Evolutionary conservation across 2,329 filamentous ascomycete species (phyloP).

Genomic region (Colletotrichum coccodes): DNA sequence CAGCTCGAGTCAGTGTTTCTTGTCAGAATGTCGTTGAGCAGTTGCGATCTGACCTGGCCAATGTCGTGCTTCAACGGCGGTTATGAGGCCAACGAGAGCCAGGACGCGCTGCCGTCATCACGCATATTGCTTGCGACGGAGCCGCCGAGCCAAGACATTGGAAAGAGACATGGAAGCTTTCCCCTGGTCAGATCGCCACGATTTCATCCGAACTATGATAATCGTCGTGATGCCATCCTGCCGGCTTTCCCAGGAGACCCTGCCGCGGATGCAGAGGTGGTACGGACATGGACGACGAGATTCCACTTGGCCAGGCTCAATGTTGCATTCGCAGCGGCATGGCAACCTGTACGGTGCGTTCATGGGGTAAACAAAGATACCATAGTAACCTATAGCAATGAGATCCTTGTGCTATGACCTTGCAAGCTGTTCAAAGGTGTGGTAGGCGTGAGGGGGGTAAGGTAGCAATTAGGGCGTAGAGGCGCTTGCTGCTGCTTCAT

Average conservation of each 20-base stretch:
- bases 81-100: neutral
- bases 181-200: neutral
- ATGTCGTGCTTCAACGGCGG: neutral
- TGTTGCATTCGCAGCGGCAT: neutral
- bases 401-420: constrained; percentile 1
- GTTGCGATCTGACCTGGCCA: no score
- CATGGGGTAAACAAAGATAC: neutral
- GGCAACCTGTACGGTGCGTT: neutral
- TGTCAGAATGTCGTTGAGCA: no score
- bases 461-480: constrained; percentile 10
- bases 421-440: neutral
- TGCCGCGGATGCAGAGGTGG: neutral
- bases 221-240: neutral
- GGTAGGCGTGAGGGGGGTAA: neutral
- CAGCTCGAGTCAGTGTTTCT: neutral
- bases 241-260: neutral
- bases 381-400: neutral
- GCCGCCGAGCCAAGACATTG: neutral
- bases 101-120: no score
- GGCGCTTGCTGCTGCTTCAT: neutral
- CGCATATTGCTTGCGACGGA: no score
- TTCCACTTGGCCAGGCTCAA: neutral
- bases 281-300: neutral
- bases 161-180: neutral
- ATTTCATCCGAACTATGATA: neutral